Evolutionary conservation across 2,329 filamentous ascomycete species (phyloP), one percentile per base, ranked within the genome.

Genomic region (Bisporella sp.): DNA sequence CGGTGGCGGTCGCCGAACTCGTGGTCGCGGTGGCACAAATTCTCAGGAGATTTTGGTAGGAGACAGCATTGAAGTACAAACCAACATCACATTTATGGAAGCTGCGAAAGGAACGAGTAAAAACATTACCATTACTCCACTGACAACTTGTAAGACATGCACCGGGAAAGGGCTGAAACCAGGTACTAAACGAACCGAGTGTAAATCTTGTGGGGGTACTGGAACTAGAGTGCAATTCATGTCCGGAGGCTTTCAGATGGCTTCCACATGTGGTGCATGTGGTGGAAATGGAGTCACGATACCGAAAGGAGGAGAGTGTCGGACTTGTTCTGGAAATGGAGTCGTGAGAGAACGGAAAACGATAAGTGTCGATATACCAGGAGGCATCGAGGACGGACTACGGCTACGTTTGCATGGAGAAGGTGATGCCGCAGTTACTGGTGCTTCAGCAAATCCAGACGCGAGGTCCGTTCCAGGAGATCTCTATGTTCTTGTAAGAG

Each of bases 361-460:
- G 0, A 83, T 99, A 46, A 86, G 80, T 31, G 79, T 99, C 41
- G 91, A 97, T 61, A 96, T 99, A 43, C 93, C 93, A 1, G 90
- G 87, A 28, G 93, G 93, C 57, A 90, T 99, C 32, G 93, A 97
- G 66, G 92, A 99, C 66, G 91, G 92, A 49, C 97, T 97, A 92
- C 82, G 89, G 51, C 72, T 99, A 62, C 80, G 89, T 47, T 80
- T 99, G 31, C 81, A 84, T 52, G 87, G 87, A 30, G 90, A 95
- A 64, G 93, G 93, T 57, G 92, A 99, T 64, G 85, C 89, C 12
- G 86, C 93, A 28, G 75, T 83, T 6, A 92, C 88, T 29, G 89
- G 89, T 42, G 78, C 82, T 29, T 74, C 81, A 12, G 77, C 80
- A 32, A 79, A 83, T 42, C 74, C 82, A 31, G 78, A 81, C 52